Conservation (phyloP, 139 green algal genomes). For the Protoeuglena noctilucae region DNA sequence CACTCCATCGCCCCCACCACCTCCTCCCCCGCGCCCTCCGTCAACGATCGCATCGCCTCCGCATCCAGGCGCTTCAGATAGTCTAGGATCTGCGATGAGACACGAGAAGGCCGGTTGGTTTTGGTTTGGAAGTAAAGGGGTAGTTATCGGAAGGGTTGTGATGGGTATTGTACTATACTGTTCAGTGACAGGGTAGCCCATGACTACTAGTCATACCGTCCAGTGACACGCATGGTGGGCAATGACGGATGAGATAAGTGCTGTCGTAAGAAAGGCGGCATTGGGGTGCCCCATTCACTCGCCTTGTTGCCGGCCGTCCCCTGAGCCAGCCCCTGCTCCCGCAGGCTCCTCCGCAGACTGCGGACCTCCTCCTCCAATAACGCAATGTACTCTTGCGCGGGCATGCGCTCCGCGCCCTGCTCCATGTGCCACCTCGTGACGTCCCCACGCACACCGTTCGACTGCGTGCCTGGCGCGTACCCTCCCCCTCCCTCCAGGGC, state of each 20-base stretch:
- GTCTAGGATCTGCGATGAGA: slow-evolving; percentile 30
- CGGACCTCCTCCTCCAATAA: slow-evolving; percentile 46
- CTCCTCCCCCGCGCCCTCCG: slow-evolving; percentile 31
- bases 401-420: slow-evolving; percentile 33
- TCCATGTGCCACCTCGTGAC: slow-evolving; percentile 65
- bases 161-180: too few relatives aligned
- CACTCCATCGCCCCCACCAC: slow-evolving; percentile 67
- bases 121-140: too few relatives aligned
- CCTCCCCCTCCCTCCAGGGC: slow-evolving; percentile 2
- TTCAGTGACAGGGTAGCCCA: too few relatives aligned
- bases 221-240: too few relatives aligned
- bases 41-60: slow-evolving; percentile 25
- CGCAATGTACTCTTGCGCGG: slow-evolving; percentile 59
- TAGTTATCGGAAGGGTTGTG: too few relatives aligned
- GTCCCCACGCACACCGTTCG: slow-evolving; percentile 41
- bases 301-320: slow-evolving; percentile 26
- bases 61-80: slow-evolving; percentile 53
- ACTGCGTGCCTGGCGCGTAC: slow-evolving; percentile 45
- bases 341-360: neutral
- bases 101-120: neutral
- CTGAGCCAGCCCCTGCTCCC: slow-evolving; percentile 1
- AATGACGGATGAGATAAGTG: too few relatives aligned
- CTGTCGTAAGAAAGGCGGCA: too few relatives aligned
- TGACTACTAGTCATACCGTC: too few relatives aligned
- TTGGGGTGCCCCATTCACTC: too few relatives aligned